phyloP scores from a whole-genome alignment of 2,329 filamentous ascomycete genomes.

The Colletotrichum spinosum region DNA sequence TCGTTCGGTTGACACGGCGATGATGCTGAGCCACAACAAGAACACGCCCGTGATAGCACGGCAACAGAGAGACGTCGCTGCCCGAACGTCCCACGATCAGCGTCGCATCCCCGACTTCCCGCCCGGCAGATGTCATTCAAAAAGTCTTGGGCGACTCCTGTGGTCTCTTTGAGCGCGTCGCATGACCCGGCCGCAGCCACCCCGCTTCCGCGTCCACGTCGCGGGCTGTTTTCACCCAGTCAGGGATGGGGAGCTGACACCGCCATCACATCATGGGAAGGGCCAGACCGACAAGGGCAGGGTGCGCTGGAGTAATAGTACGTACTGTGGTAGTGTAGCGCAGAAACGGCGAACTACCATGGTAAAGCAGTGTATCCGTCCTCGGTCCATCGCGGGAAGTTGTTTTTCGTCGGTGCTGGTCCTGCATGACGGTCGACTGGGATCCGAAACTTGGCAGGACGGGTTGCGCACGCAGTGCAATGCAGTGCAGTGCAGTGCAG shows the following conservation, averaged over 20 bases:
- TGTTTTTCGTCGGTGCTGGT: neutral
- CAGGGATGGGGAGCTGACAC: slow-evolving; percentile 29
- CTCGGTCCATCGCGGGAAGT: neutral
- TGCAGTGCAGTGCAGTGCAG: no score
- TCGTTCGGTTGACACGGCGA: slow-evolving; percentile 2
- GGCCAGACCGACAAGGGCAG: neutral
- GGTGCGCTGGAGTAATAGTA: neutral
- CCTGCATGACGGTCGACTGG: slow-evolving; percentile 1
- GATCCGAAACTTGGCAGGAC: no score
- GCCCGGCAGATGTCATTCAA: slow-evolving; percentile 31
- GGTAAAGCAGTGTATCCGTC: neutral
- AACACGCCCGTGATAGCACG: neutral
- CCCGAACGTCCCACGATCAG: no score
- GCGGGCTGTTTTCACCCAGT: slow-evolving; percentile 33
- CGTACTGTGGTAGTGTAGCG: no score
- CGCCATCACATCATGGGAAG: slow-evolving; percentile 26
- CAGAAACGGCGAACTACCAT: neutral
- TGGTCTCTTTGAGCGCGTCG: slow-evolving; percentile 12
- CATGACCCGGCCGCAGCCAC: slow-evolving; percentile 31
- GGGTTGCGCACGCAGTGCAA: no score
- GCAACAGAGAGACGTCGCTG: no score
- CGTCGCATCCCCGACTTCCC: neutral
- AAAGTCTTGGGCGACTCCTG: slow-evolving; percentile 21
- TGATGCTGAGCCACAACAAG: slow-evolving; percentile 7
- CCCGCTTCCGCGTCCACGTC: slow-evolving; percentile 23